phyloP scores from a whole-genome alignment of 495 filamentous ascomycete species.

The Penicillium fimorum region DNA sequence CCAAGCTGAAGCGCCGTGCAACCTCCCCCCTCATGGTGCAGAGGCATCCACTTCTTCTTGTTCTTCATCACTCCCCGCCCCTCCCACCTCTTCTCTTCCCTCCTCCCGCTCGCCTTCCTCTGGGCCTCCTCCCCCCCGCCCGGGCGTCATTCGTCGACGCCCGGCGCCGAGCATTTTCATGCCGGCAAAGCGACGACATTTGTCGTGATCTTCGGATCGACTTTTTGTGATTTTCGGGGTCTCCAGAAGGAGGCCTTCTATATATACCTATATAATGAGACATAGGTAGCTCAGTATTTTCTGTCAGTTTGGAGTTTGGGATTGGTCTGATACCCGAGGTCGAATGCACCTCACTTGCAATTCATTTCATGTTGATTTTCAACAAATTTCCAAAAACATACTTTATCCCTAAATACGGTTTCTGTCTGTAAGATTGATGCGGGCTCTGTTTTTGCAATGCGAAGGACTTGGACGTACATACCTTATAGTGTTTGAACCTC shows the following conservation, averaged over 20 bases:
- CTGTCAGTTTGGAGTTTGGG: background rate
- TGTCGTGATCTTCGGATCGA: slow-evolving; percentile 12
- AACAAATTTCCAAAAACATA: background rate
- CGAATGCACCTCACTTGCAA: slow-evolving; percentile 1
- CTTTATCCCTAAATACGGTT: background rate
- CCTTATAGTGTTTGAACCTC: background rate
- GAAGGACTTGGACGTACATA: too few species aligned
- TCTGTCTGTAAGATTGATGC: background rate
- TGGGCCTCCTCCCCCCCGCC: slow-evolving; percentile 19
- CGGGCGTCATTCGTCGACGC: slow-evolving; percentile 32
- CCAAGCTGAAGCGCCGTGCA: slow-evolving; percentile 11
- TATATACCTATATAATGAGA: background rate
- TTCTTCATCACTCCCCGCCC: background rate
- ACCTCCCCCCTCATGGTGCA: slow-evolving; percentile 7
- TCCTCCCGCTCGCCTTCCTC: background rate
- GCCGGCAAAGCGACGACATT: slow-evolving; percentile 38
- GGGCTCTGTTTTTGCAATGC: background rate
- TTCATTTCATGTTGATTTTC: background rate
- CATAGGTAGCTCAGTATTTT: background rate
- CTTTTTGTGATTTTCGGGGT: background rate
- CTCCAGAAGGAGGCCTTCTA: background rate
- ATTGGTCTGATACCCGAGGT: slow-evolving; percentile 6
- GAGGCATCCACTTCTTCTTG: background rate
- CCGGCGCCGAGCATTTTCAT: slow-evolving; percentile 40
- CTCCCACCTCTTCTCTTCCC: background rate